Conservation (phyloP, 129 eudicot species). For the Oenanthe sinensis region DNA sequence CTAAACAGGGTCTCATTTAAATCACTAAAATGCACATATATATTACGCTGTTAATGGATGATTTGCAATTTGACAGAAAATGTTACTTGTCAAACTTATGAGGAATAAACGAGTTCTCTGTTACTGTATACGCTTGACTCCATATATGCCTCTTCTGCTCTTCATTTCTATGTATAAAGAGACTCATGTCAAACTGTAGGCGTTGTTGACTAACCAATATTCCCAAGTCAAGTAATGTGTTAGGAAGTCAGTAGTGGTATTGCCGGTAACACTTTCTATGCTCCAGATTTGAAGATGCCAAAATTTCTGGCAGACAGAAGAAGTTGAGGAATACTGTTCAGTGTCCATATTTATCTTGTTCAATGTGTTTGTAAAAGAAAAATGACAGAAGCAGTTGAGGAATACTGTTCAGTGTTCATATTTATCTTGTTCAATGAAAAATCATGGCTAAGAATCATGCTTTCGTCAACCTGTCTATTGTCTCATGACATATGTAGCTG, state of each 20-base stretch:
- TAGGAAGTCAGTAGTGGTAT: background rate
- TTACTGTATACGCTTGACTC: background rate
- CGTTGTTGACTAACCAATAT: background rate
- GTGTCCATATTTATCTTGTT: background rate
- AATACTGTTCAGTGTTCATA: background rate
- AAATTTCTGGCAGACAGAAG: background rate
- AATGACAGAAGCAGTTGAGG: background rate
- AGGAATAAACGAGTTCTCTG: background rate
- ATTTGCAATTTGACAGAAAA: no score
- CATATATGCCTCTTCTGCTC: background rate
- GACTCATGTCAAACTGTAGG: background rate
- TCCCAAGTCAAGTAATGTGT: background rate
- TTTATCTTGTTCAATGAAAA: background rate
- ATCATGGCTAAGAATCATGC: background rate
- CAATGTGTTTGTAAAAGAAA: background rate
- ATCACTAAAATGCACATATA: no score
- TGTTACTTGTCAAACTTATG: no score
- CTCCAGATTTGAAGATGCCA: background rate
- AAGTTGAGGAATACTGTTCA: background rate
- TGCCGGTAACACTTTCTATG: background rate
- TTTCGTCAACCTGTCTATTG: background rate
- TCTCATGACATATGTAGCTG: background rate
- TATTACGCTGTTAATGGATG: no score
- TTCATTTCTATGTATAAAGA: background rate
- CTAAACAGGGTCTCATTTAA: no score